A percentile compares a stretch with the other conserved stretches of the same genome.
phyloP scores from a whole-genome alignment of 306 rosid genomes.

The Amphicarpaea edgeworthii region DNA sequence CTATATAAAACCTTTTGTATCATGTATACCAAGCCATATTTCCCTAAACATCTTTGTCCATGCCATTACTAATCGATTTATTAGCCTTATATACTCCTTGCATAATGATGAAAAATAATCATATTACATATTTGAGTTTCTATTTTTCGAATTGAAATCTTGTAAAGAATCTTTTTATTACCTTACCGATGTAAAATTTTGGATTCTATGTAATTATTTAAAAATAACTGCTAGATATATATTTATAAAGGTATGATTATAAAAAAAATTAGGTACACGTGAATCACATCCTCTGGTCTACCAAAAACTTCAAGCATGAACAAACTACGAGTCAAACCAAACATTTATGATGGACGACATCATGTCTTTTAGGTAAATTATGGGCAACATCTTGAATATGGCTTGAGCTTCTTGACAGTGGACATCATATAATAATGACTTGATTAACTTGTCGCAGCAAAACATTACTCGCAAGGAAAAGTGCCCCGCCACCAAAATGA shows the following conservation, averaged over 20 bases:
- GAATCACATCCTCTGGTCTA: slow-evolving; percentile 28
- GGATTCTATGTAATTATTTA: not conserved
- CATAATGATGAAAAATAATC: not conserved
- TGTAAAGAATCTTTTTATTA: not conserved
- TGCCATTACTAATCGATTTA: not conserved
- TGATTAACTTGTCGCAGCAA: not conserved
- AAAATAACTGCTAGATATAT: not conserved
- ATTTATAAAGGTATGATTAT: not conserved
- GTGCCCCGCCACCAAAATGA: not conserved
- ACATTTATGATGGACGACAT: slow-evolving; percentile 16
- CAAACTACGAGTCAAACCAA: slow-evolving; percentile 34
- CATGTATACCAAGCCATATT: not conserved
- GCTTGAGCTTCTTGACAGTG: not conserved
- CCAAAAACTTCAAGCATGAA: not conserved
- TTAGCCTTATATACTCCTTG: not conserved
- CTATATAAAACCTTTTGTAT: not conserved
- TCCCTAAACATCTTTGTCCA: not conserved
- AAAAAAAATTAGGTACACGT: slow-evolving; percentile 10
- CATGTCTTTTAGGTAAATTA: slow-evolving; percentile 18
- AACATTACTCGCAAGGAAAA: not conserved
- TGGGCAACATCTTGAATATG: slow-evolving; percentile 18
- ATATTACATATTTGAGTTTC: not conserved
- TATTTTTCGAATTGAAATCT: not conserved
- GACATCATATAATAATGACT: not conserved
- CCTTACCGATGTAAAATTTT: too few relatives aligned